Conservation (phyloP, 495 filamentous ascomycete species). For the Glonium stellatum region DNA sequence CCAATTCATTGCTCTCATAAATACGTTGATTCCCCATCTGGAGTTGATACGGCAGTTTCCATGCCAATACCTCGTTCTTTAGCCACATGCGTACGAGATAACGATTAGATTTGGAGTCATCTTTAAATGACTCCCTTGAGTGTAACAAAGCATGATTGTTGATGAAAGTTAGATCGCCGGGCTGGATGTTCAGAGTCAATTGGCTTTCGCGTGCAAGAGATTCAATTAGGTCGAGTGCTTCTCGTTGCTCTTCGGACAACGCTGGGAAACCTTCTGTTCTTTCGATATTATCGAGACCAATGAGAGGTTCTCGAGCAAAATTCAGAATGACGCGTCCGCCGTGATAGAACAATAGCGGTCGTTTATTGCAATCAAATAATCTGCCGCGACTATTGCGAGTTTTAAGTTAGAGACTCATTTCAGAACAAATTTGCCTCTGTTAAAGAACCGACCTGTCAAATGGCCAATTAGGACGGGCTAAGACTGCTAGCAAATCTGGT, state of each 20-base stretch:
- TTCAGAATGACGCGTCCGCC: background rate
- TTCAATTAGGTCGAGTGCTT: background rate
- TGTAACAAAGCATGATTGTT: background rate
- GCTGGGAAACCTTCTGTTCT: background rate
- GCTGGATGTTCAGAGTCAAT: background rate
- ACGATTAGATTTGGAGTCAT: conserved; percentile 13
- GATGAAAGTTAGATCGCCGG: background rate
- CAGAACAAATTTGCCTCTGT: background rate
- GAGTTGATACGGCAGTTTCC: conserved; percentile 33
- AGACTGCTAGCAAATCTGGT: conserved; percentile 8
- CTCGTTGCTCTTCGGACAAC: background rate
- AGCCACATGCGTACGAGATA: conserved; percentile 42
- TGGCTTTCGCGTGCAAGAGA: background rate
- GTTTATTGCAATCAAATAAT: background rate
- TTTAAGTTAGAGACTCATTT: background rate
- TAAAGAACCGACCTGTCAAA: background rate
- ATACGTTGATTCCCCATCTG: conserved; percentile 31
- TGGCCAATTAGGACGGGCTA: background rate
- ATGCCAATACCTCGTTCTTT: conserved; percentile 35
- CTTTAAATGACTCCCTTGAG: background rate
- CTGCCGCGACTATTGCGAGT: background rate
- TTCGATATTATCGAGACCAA: background rate
- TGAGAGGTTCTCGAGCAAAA: background rate
- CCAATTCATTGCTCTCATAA: conserved; percentile 34
- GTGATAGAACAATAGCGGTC: background rate